Base-by-base conservation (phyloP, 441 rosid genomes). In the Bocquillonia castaneifolia region DNA sequence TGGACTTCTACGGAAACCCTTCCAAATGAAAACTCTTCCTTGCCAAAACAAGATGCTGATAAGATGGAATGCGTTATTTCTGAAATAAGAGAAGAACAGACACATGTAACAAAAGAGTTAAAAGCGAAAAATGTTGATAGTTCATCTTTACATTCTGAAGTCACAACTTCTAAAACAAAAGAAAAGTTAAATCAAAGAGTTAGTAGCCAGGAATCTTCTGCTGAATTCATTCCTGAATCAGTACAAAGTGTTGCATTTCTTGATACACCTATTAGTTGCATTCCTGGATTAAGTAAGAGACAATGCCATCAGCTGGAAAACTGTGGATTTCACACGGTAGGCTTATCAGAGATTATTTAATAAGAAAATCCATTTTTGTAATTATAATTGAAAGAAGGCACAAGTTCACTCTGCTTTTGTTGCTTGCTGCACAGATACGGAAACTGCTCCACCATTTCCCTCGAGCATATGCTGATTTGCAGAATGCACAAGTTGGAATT, bases 381-480 rank as follows among this genome's bases (percentile, higher is more conserved):
- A 20, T 66, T 59, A 66, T 55, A 32, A 45, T 55, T 45, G 40
- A 34, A 72, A 62, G 55, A 76, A 50, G 69, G 28, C 61, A 37
- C 28, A 20, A 0, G 51, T 42, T 74, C 66, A 67, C 66, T 37
- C 68, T 68, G 54, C 68, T 57, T 62, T 36, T 62, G 23, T 64
- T 64, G n/a, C 5, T 44, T 54, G 70, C 4, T 37, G 60, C 79
- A 81, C 86, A 89, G 97, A 54, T 89, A 63, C 80, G 92, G 76
- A 89, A 92, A 77, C 72, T 92, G 76, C 72, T 88, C 70, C 91
- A 88, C 82, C 97, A 91, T 86, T 95, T 92, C 80, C 99, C 98
- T 73, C 84, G 92, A 74, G 87, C 95, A 75, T 92, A 92, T 81
- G 99, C 88, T 52, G 98, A 92, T 82, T 81, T 89, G 70, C 95